These are phyloP conservation scores for Paraconiothyrium brasiliense DNA, from an alignment of 2,329 filamentous ascomycete species.

Conservation along the genomic window DNA sequence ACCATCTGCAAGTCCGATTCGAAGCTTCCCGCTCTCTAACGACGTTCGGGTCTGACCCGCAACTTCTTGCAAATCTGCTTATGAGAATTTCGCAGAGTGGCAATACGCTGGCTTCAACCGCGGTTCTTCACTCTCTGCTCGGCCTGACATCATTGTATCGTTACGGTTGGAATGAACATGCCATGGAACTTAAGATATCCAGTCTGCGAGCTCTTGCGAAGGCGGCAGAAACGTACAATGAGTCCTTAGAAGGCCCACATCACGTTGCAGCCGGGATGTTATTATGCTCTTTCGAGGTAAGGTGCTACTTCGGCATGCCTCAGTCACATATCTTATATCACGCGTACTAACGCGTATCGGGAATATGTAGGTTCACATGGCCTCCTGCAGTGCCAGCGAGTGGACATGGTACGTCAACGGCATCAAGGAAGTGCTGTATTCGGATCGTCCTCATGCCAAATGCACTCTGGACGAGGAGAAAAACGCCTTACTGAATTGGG, in stretches of 20 bases:
- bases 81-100: slow-evolving; percentile 19
- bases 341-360: background rate
- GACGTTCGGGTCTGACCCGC: slow-evolving; percentile 16
- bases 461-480: slow-evolving; percentile 10
- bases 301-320: background rate
- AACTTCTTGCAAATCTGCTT: slow-evolving; percentile 10
- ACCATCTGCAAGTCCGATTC: slow-evolving; percentile 12
- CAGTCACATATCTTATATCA: background rate
- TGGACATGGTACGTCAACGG: slow-evolving; percentile 27
- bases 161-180: slow-evolving; percentile 24
- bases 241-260: slow-evolving; percentile 18
- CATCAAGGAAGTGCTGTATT: slow-evolving; percentile 21
- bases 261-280: slow-evolving; percentile 27
- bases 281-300: slow-evolving; percentile 26
- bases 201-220: slow-evolving; percentile 18
- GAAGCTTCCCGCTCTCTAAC: slow-evolving; percentile 17
- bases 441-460: background rate
- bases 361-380: slow-evolving; percentile 18
- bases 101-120: slow-evolving; percentile 18
- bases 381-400: slow-evolving; percentile 22
- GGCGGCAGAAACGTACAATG: slow-evolving; percentile 3
- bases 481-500: slow-evolving; percentile 26
- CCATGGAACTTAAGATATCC: slow-evolving; percentile 23
- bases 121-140: slow-evolving; percentile 23
- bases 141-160: slow-evolving; percentile 25